Evolutionary conservation across 2,329 filamentous ascomycete genomes (phyloP).

Genomic region (Cryoendolithus antarcticus): DNA sequence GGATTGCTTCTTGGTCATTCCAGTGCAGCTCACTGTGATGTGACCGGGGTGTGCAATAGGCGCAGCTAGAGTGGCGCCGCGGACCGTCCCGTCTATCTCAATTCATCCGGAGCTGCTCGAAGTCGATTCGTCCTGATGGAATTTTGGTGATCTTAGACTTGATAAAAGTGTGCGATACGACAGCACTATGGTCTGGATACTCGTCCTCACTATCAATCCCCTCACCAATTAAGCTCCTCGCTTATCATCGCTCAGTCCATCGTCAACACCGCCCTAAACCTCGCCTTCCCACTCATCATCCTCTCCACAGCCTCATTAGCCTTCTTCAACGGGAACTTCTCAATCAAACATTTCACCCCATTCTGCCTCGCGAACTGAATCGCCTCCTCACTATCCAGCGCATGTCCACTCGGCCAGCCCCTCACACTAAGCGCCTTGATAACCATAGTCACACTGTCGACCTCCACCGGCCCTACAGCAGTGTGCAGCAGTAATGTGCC

Average conservation of each 20-base stretch:
- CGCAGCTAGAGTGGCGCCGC: too few species aligned
- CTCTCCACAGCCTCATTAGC: conserved; percentile 38
- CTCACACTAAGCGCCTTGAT: conserved; percentile 35
- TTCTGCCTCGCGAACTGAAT: conserved; percentile 38
- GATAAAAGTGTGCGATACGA: too few species aligned
- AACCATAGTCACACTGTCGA: conserved; percentile 34
- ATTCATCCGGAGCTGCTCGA: too few species aligned
- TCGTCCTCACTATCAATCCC: too few species aligned
- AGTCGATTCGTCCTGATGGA: too few species aligned
- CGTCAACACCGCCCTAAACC: conserved; percentile 40
- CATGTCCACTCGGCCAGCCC: conserved; percentile 42
- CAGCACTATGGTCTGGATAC: too few species aligned
- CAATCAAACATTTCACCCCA: conserved; percentile 39
- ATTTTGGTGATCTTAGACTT: too few species aligned
- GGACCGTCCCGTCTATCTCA: too few species aligned
- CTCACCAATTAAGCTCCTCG: too few species aligned
- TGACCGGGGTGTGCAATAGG: too few species aligned
- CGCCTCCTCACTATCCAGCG: conserved; percentile 40
- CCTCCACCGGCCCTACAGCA: conserved; percentile 31
- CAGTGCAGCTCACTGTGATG: too few species aligned
- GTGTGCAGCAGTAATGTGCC: conserved; percentile 52
- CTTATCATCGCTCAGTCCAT: conserved; percentile 25
- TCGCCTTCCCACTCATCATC: conserved; percentile 37
- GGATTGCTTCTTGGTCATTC: too few species aligned
- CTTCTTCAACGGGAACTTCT: conserved; percentile 41